Conservation (phyloP, 768 basidiomycete species). For the Mycena haematopus region DNA sequence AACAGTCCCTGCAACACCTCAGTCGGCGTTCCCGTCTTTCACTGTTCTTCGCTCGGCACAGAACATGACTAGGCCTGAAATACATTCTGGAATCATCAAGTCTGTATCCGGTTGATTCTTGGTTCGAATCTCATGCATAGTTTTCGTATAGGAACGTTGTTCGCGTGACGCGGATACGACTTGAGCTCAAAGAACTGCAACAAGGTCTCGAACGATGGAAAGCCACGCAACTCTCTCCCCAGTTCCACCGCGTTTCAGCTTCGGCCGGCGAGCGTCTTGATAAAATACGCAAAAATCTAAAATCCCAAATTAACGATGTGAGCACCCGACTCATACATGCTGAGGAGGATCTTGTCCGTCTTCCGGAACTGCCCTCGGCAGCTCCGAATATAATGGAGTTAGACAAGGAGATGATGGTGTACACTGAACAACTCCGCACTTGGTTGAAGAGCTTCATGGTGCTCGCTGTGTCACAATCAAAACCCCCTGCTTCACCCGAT, state of each 20-base stretch:
- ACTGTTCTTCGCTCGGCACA: conserved; percentile 10
- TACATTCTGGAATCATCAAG: conserved; percentile 25
- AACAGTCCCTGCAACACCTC: conserved; percentile 8
- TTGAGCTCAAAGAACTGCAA: conserved; percentile 14
- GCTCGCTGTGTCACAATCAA: not conserved
- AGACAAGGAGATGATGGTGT: conserved; percentile 20
- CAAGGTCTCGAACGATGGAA: conserved; percentile 18
- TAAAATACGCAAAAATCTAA: conserved; percentile 6
- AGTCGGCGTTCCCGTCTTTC: conserved; percentile 18
- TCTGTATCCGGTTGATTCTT: not conserved
- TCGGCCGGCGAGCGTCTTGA: conserved; percentile 14
- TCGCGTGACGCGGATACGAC: conserved; percentile 19
- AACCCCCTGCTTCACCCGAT: not conserved
- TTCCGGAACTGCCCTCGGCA: conserved; percentile 20
- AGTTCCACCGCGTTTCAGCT: conserved; percentile 22
- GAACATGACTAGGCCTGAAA: conserved; percentile 10
- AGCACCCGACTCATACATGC: conserved; percentile 3
- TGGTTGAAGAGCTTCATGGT: conserved; percentile 21
- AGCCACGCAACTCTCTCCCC: conserved; percentile 20
- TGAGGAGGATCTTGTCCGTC: conserved; percentile 3
- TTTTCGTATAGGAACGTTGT: conserved; percentile 11
- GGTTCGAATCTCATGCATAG: not conserved
- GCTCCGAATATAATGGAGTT: not conserved
- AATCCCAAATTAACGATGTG: not conserved
- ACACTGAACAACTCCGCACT: conserved; percentile 12